Conservation (phyloP, 169 alveolate species). For the Plasmodium adleri region DNA sequence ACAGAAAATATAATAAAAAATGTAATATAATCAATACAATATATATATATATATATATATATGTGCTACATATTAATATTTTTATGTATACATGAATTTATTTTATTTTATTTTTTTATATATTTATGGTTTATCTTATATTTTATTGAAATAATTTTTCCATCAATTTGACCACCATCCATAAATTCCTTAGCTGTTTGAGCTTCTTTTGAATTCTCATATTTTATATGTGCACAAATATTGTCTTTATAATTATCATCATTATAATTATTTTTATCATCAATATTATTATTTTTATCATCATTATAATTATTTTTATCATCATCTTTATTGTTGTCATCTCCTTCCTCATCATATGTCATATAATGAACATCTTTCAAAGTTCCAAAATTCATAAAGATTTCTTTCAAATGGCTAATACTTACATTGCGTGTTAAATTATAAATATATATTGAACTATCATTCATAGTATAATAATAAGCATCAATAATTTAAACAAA, state of each 20-base stretch:
- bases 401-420: conserved; percentile 49
- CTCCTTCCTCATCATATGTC: conserved; percentile 21
- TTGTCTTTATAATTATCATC: not conserved
- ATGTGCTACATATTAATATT: not conserved
- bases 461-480: conserved; percentile 20
- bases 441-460: conserved; percentile 20
- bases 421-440: conserved; percentile 55
- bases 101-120: not conserved
- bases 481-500: not conserved
- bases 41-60: not conserved
- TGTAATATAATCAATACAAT: not conserved
- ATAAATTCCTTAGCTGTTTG: conserved; percentile 40
- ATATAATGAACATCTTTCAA: conserved; percentile 25
- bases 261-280: not conserved
- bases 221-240: conserved; percentile 31
- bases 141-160: conserved; percentile 52
- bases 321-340: too few species aligned
- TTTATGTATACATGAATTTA: conserved; percentile 6
- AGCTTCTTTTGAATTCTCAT: conserved; percentile 46
- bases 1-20: conserved; percentile 3
- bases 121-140: conserved; percentile 15
- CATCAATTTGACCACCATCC: conserved; percentile 70
- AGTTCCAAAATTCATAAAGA: conserved; percentile 54
- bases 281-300: not conserved
- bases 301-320: too few species aligned